A percentile compares a stretch with the other conserved stretches of the same genome.
These are phyloP conservation scores for Mycena albidolilacea DNA, from an alignment of 768 basidiomycete genomes.

Conservation along the genomic window DNA sequence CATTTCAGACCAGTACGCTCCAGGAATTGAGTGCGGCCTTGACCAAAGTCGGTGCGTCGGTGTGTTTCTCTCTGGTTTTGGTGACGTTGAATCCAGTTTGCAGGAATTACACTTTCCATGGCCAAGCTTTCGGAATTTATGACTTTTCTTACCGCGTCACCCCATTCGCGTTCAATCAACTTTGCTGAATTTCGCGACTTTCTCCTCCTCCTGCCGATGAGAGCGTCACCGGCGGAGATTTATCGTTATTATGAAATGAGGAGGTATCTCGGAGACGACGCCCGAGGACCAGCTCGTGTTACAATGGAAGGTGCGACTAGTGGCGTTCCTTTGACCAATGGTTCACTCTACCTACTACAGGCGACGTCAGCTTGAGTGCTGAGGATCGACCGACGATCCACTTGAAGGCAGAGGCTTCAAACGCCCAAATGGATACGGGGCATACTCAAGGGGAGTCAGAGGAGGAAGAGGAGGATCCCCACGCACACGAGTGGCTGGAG, in stretches of 20 bases:
- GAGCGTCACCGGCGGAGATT: conserved; percentile 86
- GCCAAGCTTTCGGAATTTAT: conserved; percentile 88
- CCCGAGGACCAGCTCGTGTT: conserved; percentile 82
- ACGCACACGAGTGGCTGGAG: conserved; percentile 72
- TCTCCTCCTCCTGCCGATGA: conserved; percentile 87
- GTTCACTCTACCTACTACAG: conserved; percentile 53
- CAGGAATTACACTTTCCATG: conserved; percentile 82
- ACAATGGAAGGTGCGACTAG: conserved; percentile 86
- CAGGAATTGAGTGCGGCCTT: conserved; percentile 53
- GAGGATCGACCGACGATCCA: conserved; percentile 72
- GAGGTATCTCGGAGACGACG: conserved; percentile 80
- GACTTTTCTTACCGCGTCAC: conserved; percentile 79
- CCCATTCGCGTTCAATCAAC: conserved; percentile 76
- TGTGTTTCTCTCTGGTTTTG: neutral
- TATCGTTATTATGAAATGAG: conserved; percentile 85
- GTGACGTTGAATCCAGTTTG: neutral
- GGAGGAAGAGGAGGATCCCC: conserved; percentile 72
- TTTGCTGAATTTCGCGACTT: conserved; percentile 94
- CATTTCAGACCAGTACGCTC: neutral
- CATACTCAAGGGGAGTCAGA: conserved; percentile 46
- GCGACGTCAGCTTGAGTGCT: conserved; percentile 84
- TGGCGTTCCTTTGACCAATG: conserved; percentile 19
- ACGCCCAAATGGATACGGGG: conserved; percentile 55
- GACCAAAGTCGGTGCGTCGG: conserved; percentile 38
- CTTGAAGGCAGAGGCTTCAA: conserved; percentile 39